Conservation (phyloP, 192 early-diverging fungal species). For the Podila minutissima region DNA sequence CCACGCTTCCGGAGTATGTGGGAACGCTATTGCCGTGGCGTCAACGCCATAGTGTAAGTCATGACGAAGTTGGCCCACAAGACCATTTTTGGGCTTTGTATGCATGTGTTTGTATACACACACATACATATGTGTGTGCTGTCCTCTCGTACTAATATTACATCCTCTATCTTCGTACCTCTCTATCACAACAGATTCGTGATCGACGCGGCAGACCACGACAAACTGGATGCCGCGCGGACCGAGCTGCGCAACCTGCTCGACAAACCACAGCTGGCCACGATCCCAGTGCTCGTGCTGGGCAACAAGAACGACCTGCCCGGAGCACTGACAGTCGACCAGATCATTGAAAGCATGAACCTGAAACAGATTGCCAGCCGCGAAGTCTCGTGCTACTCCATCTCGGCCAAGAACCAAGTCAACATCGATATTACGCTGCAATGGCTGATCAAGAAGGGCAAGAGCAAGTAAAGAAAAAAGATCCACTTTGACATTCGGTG, state of each 20-base stretch:
- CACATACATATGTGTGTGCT: too few species aligned
- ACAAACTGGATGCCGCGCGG: constrained; percentile 90
- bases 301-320: constrained; percentile 99
- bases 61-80: too few species aligned
- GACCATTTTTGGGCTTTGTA: too few species aligned
- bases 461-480: constrained; percentile 57
- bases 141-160: background rate
- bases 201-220: constrained; percentile 94
- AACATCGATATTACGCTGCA: constrained; percentile 98
- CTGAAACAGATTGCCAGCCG: constrained; percentile 89
- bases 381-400: constrained; percentile 98
- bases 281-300: constrained; percentile 96
- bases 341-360: constrained; percentile 89
- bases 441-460: constrained; percentile 93
- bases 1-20: constrained; percentile 98
- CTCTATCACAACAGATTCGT: constrained; percentile 76
- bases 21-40: constrained; percentile 88
- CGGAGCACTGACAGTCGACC: constrained; percentile 85
- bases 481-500: too few species aligned
- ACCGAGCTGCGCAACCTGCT: constrained; percentile 92
- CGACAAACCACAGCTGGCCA: constrained; percentile 92
- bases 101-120: too few species aligned
- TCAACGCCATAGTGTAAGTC: constrained; percentile 96
- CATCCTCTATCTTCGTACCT: background rate
- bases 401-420: constrained; percentile 96